Evolutionary conservation across 176 grass and related monocot genomes (phyloP).

Genomic region (Oryza coarctata): DNA sequence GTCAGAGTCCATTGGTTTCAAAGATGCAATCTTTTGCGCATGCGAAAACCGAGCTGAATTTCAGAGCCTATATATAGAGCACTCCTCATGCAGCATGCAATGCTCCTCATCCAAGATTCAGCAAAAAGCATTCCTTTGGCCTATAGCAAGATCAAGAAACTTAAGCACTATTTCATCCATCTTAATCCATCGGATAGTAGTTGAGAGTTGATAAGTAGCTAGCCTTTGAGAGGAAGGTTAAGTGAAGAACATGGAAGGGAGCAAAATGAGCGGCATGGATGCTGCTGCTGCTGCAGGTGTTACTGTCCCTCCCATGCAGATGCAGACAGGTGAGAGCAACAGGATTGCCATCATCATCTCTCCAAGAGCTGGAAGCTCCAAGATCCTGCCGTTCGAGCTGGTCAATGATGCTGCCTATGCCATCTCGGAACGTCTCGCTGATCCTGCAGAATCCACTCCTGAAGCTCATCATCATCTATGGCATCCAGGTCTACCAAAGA

Average conservation of each 20-base stretch:
- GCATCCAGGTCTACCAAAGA: conserved; percentile 15
- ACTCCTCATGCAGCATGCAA: not conserved
- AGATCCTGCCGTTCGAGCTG: conserved; percentile 31
- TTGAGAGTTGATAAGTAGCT: not conserved
- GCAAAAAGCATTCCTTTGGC: not conserved
- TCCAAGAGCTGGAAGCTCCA: conserved; percentile 19
- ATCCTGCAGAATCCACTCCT: not conserved
- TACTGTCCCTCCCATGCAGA: conserved; percentile 24
- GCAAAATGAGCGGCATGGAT: not conserved
- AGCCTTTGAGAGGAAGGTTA: not conserved
- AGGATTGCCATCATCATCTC: conserved; percentile 23
- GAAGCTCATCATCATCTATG: not conserved
- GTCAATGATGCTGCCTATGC: not conserved
- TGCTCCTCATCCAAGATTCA: conserved; percentile 20
- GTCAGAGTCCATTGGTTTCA: not conserved
- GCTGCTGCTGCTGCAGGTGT: not conserved
- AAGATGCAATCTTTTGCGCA: not conserved
- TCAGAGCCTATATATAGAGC: conserved; percentile 26
- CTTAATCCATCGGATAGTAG: not conserved
- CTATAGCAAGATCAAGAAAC: not conserved
- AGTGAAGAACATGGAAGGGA: conserved; percentile 16
- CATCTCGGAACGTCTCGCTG: not conserved
- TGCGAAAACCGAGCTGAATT: not conserved
- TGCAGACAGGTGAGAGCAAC: conserved; percentile 23
- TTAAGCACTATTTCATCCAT: not conserved